Conservation (phyloP, 805 yeast species). For the Wickerhamomyces ciferrii region DNA sequence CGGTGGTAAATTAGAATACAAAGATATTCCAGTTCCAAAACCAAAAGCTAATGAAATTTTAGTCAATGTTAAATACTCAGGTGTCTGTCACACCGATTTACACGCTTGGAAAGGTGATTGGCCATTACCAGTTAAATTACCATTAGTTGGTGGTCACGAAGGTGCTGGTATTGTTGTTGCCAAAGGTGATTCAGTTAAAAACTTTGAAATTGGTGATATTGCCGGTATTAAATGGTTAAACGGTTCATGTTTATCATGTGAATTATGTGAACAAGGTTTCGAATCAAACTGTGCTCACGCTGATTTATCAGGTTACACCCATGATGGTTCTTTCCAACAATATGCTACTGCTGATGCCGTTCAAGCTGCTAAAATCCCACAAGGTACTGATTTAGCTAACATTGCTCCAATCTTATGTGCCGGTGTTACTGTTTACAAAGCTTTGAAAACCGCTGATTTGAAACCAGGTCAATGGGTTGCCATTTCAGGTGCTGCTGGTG, state of each 20-base stretch:
- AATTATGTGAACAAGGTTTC: slow-evolving; percentile 59
- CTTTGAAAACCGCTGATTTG: slow-evolving; percentile 72
- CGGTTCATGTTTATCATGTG: slow-evolving; percentile 73
- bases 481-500: slow-evolving; percentile 77
- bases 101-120: slow-evolving; percentile 96
- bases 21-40: slow-evolving; percentile 73
- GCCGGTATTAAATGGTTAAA: slow-evolving; percentile 87
- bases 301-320: slow-evolving; percentile 80
- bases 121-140: slow-evolving; percentile 73
- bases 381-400: slow-evolving; percentile 67
- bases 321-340: slow-evolving; percentile 89
- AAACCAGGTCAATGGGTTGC: slow-evolving; percentile 73
- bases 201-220: slow-evolving; percentile 72
- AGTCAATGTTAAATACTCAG: slow-evolving; percentile 79
- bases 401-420: slow-evolving; percentile 86
- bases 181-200: slow-evolving; percentile 60
- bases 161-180: slow-evolving; percentile 87
- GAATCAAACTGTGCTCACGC: slow-evolving; percentile 73
- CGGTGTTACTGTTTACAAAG: slow-evolving; percentile 89
- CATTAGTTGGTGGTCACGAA: slow-evolving; percentile 85
- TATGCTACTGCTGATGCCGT: slow-evolving; percentile 85
- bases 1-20: slow-evolving; percentile 60
- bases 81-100: slow-evolving; percentile 92
- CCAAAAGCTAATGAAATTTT: slow-evolving; percentile 77
- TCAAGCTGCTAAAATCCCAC: slow-evolving; percentile 78